Evolutionary conservation across 441 rosid species (phyloP), one percentile per base, ranked within the genome.

Genomic region (Lepidium campestre): DNA sequence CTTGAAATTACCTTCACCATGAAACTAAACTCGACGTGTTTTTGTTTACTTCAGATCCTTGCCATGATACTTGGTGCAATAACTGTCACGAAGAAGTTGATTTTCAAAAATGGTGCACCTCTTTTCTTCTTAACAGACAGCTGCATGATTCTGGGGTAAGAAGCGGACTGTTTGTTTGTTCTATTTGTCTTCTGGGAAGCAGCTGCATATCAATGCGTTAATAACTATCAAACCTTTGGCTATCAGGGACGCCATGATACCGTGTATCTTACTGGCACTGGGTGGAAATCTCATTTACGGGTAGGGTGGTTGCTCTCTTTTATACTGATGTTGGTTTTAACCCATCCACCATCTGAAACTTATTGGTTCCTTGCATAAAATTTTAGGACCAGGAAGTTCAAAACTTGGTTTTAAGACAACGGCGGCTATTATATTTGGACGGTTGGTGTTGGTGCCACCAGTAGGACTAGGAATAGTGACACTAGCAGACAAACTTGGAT

Each of bases 201-300:
- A 56, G 35, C 57, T 60, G 23, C 10, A 6, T 31, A 46, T 6
- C 29, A 57, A 46, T 27, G 32, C 19, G 45, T 68, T 14, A 20
- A 47, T 54, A 36, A 78, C 41, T 69, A 14, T 55, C 22, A 62
- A 61, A 61, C 65, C 53, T 58, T 41, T 57, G 57, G 58, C 41
- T 61, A 46, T 44, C 84, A 94, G 98, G 91, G 96, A 88, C 56
- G 99, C 98, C 53, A 94, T 91, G 99, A 86, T 94, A 73, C 99
- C 99, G 0, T 94, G 99, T 75, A 94, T 91, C 75, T 80, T 94
- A 73, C 78, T 94, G 70, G 97, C 99, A 41, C 77, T 95, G 34
- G 99, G 99, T 59, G 98, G 99, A 81, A 95, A 95, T 79, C 99
- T 95, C 44, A 84, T 95, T 25, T 93, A 91, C 70, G 99, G 99